Evolutionary conservation across 1,139 yeast species (phyloP), one percentile per base, ranked within the genome.

Genomic region (Kurtzmaniella quercitrusa): DNA sequence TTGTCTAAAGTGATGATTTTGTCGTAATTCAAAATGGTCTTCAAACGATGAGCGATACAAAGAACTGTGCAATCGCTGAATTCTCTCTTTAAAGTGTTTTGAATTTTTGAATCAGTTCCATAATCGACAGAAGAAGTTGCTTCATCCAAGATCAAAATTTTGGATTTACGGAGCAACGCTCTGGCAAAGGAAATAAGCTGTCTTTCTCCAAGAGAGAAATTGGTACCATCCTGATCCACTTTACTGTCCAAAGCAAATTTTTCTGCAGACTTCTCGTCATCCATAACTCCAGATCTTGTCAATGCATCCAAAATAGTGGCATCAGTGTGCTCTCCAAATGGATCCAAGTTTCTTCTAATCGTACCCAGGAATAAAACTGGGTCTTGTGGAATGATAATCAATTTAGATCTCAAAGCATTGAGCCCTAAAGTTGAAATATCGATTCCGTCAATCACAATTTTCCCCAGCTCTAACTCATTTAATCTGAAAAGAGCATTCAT

Each of bases 331-430:
- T 63, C 57, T 18, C 64, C 65, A 45, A 70, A 70, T 2, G 76
- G 76, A 55, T 71, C 77, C 51, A 71, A 62, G 48, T 71, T 71
- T 48, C 60, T 63, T 44, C 75, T 58, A 33, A 71, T 65, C 3
- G 65, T 56, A 12, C 77, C 77, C 34, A 59, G 58, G 52, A 71
- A 70, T 47, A 71, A 60, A 0, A 69, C 73, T 1, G 76, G 74
- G 48, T 71, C 77, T 49, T 71, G 77, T 1, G 77, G 77, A 49
- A 71, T 71, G 38, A 71, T 70, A 2, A 73, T 66, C 41, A 71
- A 56, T 46, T 61, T 58, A 3, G 65, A 59, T 46, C 74, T 52
- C 44, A 69, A 60, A 15, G 60, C 58, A 38, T 56, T 53, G 47
- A 70, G 58, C 4, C 72, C 72, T 34, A 69, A 44, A 1, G 47